Percentiles rank a stretch among this genome's conserved stretches.
These are phyloP conservation scores for Prunus mume DNA, from an alignment of 306 rosid species.

Conservation along the genomic window DNA sequence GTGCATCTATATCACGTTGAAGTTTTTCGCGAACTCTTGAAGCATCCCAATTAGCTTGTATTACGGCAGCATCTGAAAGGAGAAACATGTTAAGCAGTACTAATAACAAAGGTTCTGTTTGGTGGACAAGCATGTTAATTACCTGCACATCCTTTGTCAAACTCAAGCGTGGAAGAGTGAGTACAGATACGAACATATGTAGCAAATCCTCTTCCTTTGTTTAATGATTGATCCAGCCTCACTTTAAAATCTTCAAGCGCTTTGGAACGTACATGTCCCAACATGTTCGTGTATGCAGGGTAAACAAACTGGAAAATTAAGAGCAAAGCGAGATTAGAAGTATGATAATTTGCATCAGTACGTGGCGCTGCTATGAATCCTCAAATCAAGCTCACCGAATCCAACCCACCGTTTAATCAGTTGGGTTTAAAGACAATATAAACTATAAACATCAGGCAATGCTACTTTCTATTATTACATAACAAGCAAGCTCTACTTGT, in stretches of 20 bases:
- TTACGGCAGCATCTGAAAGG: too few relatives aligned
- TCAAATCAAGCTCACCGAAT: not conserved
- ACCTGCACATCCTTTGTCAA: conserved; percentile 50
- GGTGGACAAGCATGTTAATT: too few relatives aligned
- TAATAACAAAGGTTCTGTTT: too few relatives aligned
- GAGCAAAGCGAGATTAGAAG: not conserved
- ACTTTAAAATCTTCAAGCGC: conserved; percentile 52
- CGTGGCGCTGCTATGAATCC: not conserved
- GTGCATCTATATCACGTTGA: too few relatives aligned
- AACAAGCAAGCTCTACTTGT: not conserved
- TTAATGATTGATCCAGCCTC: conserved; percentile 43
- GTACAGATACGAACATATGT: conserved; percentile 41
- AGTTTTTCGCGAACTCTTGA: too few relatives aligned
- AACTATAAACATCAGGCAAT: not conserved
- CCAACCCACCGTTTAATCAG: not conserved
- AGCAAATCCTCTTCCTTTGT: conserved; percentile 66
- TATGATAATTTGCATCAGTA: not conserved
- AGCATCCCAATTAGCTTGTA: too few relatives aligned
- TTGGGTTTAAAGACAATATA: not conserved
- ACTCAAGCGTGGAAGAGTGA: conserved; percentile 43
- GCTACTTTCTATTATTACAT: too few relatives aligned
- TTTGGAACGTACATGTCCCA: conserved; percentile 65
- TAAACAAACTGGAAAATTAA: conserved; percentile 59
- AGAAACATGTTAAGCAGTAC: too few relatives aligned
- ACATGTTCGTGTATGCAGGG: conserved; percentile 58